Evolutionary conservation across 306 rosid genomes (phyloP), one percentile per base, ranked within the genome.

Genomic region (Citrullus amarus): DNA sequence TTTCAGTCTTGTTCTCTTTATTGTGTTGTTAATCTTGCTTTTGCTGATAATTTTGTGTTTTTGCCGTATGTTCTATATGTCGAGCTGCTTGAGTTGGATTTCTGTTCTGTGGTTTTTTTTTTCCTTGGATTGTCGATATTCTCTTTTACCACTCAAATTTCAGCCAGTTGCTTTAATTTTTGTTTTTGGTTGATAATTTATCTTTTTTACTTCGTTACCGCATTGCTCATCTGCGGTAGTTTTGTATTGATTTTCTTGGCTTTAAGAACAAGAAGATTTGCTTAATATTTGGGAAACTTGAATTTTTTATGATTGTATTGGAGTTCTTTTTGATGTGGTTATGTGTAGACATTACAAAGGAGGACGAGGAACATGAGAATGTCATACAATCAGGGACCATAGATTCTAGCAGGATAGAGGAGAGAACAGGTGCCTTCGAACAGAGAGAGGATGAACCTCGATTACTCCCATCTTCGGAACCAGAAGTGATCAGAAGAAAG

Each of bases 381-480:
- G 20, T 50, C 5, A 87, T 85, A 59, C 25, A 83, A 69, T 74
- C 84, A 51, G 87, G 81, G 87, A 82, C 87, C 74, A 77, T 81
- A 16, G 85, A 83, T 75, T 79, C 85, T 18, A 84, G 78, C 61
- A 86, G 83, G 13, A 86, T 84, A 20, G 96, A 88, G 78, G 90
- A 83, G 2, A 83, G 90, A 18, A 66, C 82, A 46, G 87, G 65
- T 32, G 80, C 78, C 75, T 14, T 82, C 13, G 87, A 88, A 78
- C 81, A 82, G 76, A 81, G 83, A 85, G 90, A 86, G 8, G 82
- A 71, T 11, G 87, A 79, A 44, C 88, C 91, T 62, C 89, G 71
- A 36, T 86, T 87, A 8, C 86, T 72, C 22, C 86, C 85, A 25
- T 41, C 93, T 10, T 38, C 80, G 41, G 96, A 84, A 72, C 81